A percentile compares a stretch with the other conserved stretches of the same genome.
Conservation (phyloP, 176 grass and related monocot genomes). For the Oryza nivara region DNA sequence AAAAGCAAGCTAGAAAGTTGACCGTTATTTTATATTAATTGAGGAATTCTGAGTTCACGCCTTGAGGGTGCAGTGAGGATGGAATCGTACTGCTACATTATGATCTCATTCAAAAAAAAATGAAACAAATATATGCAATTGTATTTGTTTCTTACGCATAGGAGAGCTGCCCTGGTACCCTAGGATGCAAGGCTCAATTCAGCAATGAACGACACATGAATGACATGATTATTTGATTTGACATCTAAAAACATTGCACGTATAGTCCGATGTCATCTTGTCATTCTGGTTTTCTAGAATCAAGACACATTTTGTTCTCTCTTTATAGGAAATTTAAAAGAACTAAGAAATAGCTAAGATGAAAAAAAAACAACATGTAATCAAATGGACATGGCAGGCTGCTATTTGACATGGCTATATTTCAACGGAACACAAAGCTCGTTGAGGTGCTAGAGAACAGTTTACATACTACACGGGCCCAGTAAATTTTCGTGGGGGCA, state of each 20-base stretch:
- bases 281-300: too few species aligned
- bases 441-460: too few species aligned
- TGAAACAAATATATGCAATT: background rate
- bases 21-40: background rate
- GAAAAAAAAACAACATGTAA: background rate
- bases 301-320: background rate
- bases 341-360: background rate
- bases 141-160: background rate
- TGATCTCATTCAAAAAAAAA: background rate
- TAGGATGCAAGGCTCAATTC: background rate
- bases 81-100: background rate
- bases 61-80: background rate
- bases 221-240: background rate
- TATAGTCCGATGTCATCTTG: background rate
- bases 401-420: background rate
- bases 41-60: background rate
- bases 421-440: background rate
- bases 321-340: background rate
- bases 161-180: background rate
- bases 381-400: background rate
- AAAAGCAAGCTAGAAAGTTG: slow-evolving; percentile 2
- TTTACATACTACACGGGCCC: too few species aligned
- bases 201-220: background rate
- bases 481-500: too few species aligned
- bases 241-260: background rate